phyloP scores from a whole-genome alignment of 148 eudicot species.

The Chenopodium berlandieri region DNA sequence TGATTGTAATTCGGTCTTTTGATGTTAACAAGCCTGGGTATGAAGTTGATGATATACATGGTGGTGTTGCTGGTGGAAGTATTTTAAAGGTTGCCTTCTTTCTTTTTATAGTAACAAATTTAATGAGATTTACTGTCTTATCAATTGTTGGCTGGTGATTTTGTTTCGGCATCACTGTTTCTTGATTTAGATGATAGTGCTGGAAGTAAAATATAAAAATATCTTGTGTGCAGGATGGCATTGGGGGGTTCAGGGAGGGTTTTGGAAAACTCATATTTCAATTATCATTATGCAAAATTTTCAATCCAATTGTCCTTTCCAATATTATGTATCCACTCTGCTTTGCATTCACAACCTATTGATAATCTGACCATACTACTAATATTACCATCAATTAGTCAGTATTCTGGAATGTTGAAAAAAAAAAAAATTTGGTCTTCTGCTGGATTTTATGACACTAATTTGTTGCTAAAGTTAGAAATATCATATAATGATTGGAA shows the following conservation, averaged over 20 bases:
- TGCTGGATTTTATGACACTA: neutral
- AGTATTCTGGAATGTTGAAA: neutral
- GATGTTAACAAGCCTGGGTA: conserved; percentile 95
- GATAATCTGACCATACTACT: neutral
- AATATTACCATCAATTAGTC: neutral
- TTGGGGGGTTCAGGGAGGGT: neutral
- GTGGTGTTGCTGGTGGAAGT: conserved; percentile 99
- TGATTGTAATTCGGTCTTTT: conserved; percentile 95
- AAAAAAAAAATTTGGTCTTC: neutral
- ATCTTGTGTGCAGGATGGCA: neutral
- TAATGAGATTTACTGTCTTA: neutral
- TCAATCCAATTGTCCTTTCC: too few relatives aligned
- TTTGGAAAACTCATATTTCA: too few relatives aligned
- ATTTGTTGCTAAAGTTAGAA: neutral
- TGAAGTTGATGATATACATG: conserved; percentile 90
- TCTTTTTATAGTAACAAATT: neutral
- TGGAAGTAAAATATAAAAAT: neutral
- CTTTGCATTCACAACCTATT: neutral
- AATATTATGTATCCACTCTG: neutral
- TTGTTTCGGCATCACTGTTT: neutral
- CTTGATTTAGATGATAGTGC: neutral
- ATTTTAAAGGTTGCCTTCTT: conserved; percentile 70
- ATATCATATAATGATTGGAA: neutral
- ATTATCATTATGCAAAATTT: too few relatives aligned
- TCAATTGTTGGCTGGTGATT: neutral